Evolutionary conservation across 352 stramenopile genomes (phyloP).

Genomic region (Phytophthora tubulina): DNA sequence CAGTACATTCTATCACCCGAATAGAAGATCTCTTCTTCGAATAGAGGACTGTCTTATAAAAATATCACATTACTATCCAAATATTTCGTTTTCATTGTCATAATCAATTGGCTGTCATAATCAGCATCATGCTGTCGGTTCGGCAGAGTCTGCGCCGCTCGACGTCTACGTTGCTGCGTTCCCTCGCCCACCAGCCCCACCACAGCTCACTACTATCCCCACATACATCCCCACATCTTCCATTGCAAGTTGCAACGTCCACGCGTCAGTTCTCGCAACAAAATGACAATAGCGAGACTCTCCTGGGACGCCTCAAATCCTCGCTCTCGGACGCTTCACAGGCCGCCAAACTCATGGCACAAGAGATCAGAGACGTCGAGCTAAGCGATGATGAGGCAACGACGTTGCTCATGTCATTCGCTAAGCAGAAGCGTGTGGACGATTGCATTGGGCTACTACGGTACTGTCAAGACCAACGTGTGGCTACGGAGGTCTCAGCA

Average conservation of each 20-base stretch:
- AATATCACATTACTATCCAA: neutral
- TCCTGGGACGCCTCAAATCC: neutral
- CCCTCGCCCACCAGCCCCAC: neutral
- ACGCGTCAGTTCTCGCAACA: neutral
- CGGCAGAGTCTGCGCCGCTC: neutral
- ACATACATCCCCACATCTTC: neutral
- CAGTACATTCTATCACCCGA: too few relatives aligned
- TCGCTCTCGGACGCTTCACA: neutral
- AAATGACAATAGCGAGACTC: neutral
- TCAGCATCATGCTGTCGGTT: constrained; percentile 1
- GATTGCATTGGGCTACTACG: neutral
- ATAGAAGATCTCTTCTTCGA: too few relatives aligned
- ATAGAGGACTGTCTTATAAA: neutral
- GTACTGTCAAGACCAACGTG: neutral
- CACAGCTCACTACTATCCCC: neutral
- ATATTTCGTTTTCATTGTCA: neutral
- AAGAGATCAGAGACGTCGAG: neutral
- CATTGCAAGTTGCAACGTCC: neutral
- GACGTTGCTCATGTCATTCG: neutral
- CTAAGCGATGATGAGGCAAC: neutral
- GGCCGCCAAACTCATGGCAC: neutral
- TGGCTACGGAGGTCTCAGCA: neutral
- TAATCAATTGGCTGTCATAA: neutral
- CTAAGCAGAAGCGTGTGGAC: neutral
- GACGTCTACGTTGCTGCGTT: neutral